phyloP scores from a whole-genome alignment of 495 filamentous ascomycete species.

The Penicillium arizonense region DNA sequence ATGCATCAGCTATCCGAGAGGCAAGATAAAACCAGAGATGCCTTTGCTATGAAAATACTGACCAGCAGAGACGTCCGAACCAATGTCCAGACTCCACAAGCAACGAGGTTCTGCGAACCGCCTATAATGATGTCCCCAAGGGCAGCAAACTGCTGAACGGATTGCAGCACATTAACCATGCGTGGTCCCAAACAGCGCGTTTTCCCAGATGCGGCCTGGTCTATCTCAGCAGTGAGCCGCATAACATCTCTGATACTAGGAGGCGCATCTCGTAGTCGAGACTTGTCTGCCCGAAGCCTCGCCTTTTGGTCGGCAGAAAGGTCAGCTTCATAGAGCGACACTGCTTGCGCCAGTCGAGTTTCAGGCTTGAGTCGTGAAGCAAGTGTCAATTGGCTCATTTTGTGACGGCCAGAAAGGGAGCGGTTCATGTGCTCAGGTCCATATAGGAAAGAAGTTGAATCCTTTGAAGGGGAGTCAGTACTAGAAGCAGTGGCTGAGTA shows the following conservation, averaged over 20 bases:
- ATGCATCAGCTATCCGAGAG: background rate
- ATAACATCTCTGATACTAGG: slow-evolving; percentile 31
- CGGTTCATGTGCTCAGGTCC: no score
- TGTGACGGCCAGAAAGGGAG: no score
- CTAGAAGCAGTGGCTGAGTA: no score
- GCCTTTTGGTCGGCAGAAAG: slow-evolving; percentile 37
- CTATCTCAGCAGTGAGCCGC: slow-evolving; percentile 42
- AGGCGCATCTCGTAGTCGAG: slow-evolving; percentile 15
- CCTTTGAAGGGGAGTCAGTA: no score
- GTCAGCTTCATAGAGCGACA: slow-evolving; percentile 39
- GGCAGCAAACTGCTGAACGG: slow-evolving; percentile 42
- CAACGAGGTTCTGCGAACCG: slow-evolving; percentile 44
- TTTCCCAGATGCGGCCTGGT: slow-evolving; percentile 10
- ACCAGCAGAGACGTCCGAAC: slow-evolving; percentile 40
- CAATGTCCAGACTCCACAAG: slow-evolving; percentile 44
- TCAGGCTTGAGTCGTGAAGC: slow-evolving; percentile 32
- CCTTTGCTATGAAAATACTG: background rate
- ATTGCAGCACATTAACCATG: slow-evolving; percentile 39
- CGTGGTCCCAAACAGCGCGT: slow-evolving; percentile 39
- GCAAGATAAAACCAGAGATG: background rate
- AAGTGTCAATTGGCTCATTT: no score
- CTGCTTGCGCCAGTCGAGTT: slow-evolving; percentile 36
- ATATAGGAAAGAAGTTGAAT: no score
- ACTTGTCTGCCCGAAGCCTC: slow-evolving; percentile 23
- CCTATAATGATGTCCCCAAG: slow-evolving; percentile 44